Base-by-base conservation (phyloP, 129 eudicot genomes). In the Glebionis coronaria region DNA sequence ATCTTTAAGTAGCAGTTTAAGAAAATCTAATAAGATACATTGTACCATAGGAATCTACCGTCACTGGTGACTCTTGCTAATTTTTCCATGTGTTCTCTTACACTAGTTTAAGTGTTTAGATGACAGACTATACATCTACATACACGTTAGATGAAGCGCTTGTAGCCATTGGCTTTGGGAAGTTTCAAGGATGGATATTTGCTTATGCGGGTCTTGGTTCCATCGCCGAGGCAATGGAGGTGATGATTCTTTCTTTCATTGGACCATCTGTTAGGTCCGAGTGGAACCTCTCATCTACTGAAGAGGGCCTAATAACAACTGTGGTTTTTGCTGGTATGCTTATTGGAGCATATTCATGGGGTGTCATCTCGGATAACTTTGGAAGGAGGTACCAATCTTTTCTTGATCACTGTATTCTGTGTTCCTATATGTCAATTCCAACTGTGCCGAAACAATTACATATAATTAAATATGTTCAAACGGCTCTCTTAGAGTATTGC, bases 101-200 rank as follows among this genome's bases (percentile, higher is more conserved):
- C 56, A 67, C 47, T 53, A 31, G 44, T 40, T 57, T 47, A 67
- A 67, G 54, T 46, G 50, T 73, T 61, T 62, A 82, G 90, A 79
- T 82, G 79, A 56, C 29, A 12, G 77, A 76, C 14, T 59, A 68
- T 15, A 73, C 74, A 18, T 23, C 72, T 35, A 70, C 77, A 46
- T 89, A 85, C 67, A 89, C 90, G 18, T 31, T 85, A 61, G 96
- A 89, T 74, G 87, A 89, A 69, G 96, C 96, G 65, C 96, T 89
- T 66, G 45, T 70, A 12, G 78, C 69, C 2, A 70, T 85, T 70
- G 96, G 96, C n/a, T 85, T 89, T 62, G 96, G 96, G 57, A 89
- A 78, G 85, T 85, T 79, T 72, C 96, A 85, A 73, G 78, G 65
- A 61, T 69, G 77, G 65, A 85, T 83, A 46, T 73, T 89, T 53